Base-by-base conservation (phyloP, 306 rosid genomes). In the Cyclanthera cordifolia region DNA sequence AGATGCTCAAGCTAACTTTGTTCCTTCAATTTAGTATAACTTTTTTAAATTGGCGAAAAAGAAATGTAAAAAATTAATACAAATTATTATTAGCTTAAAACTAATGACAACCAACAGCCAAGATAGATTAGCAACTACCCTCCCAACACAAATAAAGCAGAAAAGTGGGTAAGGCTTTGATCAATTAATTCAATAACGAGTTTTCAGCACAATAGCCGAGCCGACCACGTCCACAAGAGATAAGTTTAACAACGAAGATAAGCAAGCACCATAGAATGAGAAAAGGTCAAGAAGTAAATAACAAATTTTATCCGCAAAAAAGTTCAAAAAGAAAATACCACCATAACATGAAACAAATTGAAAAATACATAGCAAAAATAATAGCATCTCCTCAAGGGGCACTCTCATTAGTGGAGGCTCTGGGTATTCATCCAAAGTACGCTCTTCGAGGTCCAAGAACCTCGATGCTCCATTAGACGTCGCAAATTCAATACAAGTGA, bases 1-100 rank as follows among this genome's bases (percentile, higher is more conserved):
- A 82, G 75, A 76, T 71, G 73, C 72, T 77, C 75, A 78, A 79
- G 77, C 54, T 69, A 73, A 76, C 76, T 73, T 73, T 41, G 77
- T 57, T 76, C 67, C 66, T 59, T 48, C 77, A 68, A 48, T 72
- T 57, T 67, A 70, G 73, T 63, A 73, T 56, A 57, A 78, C 67
- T 72, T 85, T 75, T 20, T 69, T 27, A 71, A 75, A 77, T 63
- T 59, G 77, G 72, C 69, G 25, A 74, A 25, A 68, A 82, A 79
- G 79, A 72, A 67, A 72, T 72, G 21, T 45, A 0, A 6, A 19
- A 6, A 45, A 37, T 41, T 53, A 12, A 6, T 45, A 34, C 43
- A 17, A 61, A 61, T 61, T 61, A 32, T 61, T 14, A 32, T 17
- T 4, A 37, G 68, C 27, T 61, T 8, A 17, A 63, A 17, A 41